Evolutionary conservation across 1,139 yeast genomes (phyloP).

Genomic region (Yamadazyma kanchanaburiensis): DNA sequence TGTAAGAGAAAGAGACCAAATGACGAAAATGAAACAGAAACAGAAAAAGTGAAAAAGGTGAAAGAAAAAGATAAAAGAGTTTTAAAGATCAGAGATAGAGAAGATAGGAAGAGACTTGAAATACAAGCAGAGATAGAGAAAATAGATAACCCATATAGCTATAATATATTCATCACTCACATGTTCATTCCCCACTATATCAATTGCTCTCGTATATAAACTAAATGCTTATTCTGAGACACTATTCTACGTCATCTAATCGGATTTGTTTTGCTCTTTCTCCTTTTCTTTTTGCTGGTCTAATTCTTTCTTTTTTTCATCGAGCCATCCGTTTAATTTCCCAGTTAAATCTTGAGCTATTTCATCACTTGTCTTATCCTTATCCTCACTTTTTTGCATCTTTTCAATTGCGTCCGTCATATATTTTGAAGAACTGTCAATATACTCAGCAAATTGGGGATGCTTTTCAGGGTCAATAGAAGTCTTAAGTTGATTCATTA

Average conservation of each 20-base stretch:
- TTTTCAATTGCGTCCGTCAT: slow-evolving; percentile 24
- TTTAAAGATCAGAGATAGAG: too few species aligned
- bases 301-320: slow-evolving; percentile 13
- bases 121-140: too few species aligned
- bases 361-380: slow-evolving; percentile 33
- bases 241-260: slow-evolving; percentile 1
- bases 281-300: slow-evolving; percentile 8
- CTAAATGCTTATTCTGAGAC: too few species aligned
- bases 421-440: slow-evolving; percentile 28
- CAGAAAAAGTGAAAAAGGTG: too few species aligned
- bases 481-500: slow-evolving; percentile 8
- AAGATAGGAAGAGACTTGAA: too few species aligned
- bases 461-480: slow-evolving; percentile 10
- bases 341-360: slow-evolving; percentile 35
- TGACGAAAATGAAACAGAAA: too few species aligned
- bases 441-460: slow-evolving; percentile 14
- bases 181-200: too few species aligned
- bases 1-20: too few species aligned
- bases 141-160: too few species aligned
- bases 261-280: slow-evolving; percentile 4
- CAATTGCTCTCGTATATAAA: too few species aligned
- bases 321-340: slow-evolving; percentile 29
- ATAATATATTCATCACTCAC: too few species aligned
- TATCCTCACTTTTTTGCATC: slow-evolving; percentile 29
- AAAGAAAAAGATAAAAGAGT: too few species aligned